Base-by-base conservation (phyloP, 352 stramenopile genomes). In the Phytophthora cactorum region DNA sequence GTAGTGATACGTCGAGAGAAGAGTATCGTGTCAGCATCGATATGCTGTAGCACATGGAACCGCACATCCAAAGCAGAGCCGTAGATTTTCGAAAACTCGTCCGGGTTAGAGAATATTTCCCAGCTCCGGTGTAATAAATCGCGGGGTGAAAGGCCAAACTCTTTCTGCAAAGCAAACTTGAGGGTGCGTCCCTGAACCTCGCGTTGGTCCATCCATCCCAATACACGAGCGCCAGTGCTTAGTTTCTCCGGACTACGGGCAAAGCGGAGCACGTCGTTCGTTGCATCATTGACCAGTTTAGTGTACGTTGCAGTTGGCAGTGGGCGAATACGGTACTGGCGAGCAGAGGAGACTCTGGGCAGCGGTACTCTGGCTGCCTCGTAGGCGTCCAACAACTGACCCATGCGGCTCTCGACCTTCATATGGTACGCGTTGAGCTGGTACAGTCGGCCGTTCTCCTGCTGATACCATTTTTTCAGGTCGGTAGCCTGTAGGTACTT, bases 171-270 rank as follows among this genome's bases (percentile, higher is more conserved):
- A 25, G 81, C 79, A 34, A 92, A 92, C 55, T 89, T 88, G 39
- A 89, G 60, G 22, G 74, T 72, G 4, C 69, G 53, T 10, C 67
- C 77, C 2, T 59, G 56, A 28, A 89, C 45, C 29, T 92, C 77
- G 32, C 83, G 81, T 65, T 89, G 70, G 43, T 90, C 81, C 12
- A 76, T 86, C 84, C 84, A 92, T 4, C 84, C 84, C 52, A 92
- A 77, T 14, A 92, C 78, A 3, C 72, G 52, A 17, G 72, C 72
- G 0, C 84, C 78, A 0, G 75, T 79, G 46, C 77, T 89, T 2
- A 83, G 67, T 59, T 86, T 91, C 14, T 78, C 52, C 0, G 72
- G 64, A 12, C 67, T 75, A 49, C 76, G 59, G 8, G 63, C 74
- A 51, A 91, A 89, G 36, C 65, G 56, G 14, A 91, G 46, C 47